Evolutionary conservation across 2,329 filamentous ascomycete genomes (phyloP).

Genomic region (Aspergillus caelatus): DNA sequence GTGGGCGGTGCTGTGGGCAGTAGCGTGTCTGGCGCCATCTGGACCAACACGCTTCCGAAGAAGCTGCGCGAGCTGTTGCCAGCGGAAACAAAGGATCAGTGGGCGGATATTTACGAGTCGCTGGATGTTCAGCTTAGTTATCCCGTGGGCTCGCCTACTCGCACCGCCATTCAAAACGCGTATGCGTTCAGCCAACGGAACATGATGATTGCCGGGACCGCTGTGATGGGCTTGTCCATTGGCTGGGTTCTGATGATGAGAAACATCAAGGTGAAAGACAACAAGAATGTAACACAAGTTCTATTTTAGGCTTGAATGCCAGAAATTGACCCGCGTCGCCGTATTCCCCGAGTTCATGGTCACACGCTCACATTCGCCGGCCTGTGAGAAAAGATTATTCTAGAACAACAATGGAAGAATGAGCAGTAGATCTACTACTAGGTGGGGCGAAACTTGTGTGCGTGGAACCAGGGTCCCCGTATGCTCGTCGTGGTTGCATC

Average conservation of each 20-base stretch:
- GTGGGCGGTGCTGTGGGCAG: slow-evolving; percentile 38
- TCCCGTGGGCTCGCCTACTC: slow-evolving; percentile 38
- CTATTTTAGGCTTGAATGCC: too few species aligned
- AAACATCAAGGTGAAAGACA: slow-evolving; percentile 12
- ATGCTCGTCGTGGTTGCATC: too few species aligned
- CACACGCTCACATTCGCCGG: too few species aligned
- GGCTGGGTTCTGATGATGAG: slow-evolving; percentile 13
- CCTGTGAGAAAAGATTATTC: too few species aligned
- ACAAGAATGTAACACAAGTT: too few species aligned
- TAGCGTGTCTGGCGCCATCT: slow-evolving; percentile 36
- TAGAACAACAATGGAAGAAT: too few species aligned
- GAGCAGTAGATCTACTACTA: too few species aligned
- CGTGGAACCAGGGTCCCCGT: too few species aligned
- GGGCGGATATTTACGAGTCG: slow-evolving; percentile 16
- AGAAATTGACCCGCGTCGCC: too few species aligned
- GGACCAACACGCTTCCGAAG: slow-evolving; percentile 35
- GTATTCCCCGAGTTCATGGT: background rate
- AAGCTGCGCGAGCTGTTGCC: slow-evolving; percentile 45
- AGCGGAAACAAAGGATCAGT: slow-evolving; percentile 10
- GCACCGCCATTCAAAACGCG: slow-evolving; percentile 46
- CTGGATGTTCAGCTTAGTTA: slow-evolving; percentile 31
- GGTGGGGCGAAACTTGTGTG: too few species aligned
- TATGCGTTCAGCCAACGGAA: slow-evolving; percentile 50
- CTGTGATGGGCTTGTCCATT: slow-evolving; percentile 14
- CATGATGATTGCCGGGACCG: slow-evolving; percentile 38